Percentiles rank a stretch among this genome's conserved stretches.
Conservation (phyloP, 345 rosid genomes). For the Gossypium anomalum region DNA sequence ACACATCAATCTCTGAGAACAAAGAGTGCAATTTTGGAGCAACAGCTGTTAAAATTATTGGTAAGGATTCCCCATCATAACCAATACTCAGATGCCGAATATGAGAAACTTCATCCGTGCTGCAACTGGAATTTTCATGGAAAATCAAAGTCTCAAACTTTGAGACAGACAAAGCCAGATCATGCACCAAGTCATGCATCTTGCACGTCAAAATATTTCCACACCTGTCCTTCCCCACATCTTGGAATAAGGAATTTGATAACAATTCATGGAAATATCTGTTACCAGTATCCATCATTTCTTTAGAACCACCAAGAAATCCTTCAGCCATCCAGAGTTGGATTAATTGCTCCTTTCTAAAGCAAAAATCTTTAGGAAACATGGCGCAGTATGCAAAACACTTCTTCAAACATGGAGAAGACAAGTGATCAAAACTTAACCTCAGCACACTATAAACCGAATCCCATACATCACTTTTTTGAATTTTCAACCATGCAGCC, state of each 20-base stretch:
- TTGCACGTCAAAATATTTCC: constrained; percentile 3
- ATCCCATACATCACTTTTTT: neutral
- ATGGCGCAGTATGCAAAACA: neutral
- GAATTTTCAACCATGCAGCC: neutral
- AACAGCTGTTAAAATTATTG: neutral
- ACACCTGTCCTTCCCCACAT: neutral
- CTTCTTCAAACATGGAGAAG: neutral
- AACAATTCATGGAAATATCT: constrained; percentile 16
- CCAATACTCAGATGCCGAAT: neutral
- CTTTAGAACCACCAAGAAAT: neutral
- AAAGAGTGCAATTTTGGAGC: constrained; percentile 7
- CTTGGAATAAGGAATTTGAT: constrained; percentile 25
- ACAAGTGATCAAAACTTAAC: neutral
- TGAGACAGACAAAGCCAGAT: constrained; percentile 20
- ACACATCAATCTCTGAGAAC: neutral
- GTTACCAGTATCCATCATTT: constrained; percentile 18
- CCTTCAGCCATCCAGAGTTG: neutral
- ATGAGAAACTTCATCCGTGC: neutral
- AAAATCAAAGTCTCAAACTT: neutral
- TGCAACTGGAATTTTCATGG: neutral
- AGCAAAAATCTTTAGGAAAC: neutral
- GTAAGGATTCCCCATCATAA: neutral
- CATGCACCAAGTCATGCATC: constrained; percentile 30
- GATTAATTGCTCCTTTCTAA: neutral
- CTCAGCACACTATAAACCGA: neutral